These are phyloP conservation scores for Acanthamoeba sp. DNA, from an alignment of 208 protist species.

Conservation along the genomic window DNA sequence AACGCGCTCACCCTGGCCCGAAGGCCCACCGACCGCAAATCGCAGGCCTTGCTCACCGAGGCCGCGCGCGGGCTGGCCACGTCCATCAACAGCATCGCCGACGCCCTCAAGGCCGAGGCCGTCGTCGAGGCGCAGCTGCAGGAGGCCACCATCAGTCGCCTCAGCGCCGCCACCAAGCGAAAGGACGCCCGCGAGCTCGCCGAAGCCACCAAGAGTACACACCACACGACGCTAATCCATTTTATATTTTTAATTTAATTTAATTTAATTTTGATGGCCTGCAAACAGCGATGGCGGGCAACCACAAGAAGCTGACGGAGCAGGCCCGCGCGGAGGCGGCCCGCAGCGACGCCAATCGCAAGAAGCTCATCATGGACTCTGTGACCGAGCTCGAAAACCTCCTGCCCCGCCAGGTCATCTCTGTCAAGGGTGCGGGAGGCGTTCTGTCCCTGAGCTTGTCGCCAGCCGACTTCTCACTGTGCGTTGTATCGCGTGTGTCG, in stretches of 20 bases:
- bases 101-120: slow-evolving; percentile 35
- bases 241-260: slow-evolving; percentile 5
- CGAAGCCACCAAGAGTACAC: slow-evolving; percentile 47
- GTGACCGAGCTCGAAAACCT: slow-evolving; percentile 66
- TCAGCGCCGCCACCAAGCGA: slow-evolving; percentile 11
- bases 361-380: neutral
- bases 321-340: neutral
- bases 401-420: slow-evolving; percentile 55
- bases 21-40: neutral
- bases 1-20: neutral
- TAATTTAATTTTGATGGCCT: neutral
- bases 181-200: slow-evolving; percentile 49
- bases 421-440: slow-evolving; percentile 59
- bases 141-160: neutral
- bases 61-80: neutral
- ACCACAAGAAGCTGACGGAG: slow-evolving; percentile 43
- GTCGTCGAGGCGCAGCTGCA: slow-evolving; percentile 30
- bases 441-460: no score
- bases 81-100: neutral
- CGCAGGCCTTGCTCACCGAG: neutral
- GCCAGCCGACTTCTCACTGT: neutral
- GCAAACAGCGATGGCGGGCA: slow-evolving; percentile 12
- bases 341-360: slow-evolving; percentile 3
- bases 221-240: neutral
- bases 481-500: neutral